Percentiles rank a stretch among this genome's conserved stretches.
Evolutionary conservation across 2,329 filamentous ascomycete species (phyloP).

Genomic region (Calonectria honghensis): DNA sequence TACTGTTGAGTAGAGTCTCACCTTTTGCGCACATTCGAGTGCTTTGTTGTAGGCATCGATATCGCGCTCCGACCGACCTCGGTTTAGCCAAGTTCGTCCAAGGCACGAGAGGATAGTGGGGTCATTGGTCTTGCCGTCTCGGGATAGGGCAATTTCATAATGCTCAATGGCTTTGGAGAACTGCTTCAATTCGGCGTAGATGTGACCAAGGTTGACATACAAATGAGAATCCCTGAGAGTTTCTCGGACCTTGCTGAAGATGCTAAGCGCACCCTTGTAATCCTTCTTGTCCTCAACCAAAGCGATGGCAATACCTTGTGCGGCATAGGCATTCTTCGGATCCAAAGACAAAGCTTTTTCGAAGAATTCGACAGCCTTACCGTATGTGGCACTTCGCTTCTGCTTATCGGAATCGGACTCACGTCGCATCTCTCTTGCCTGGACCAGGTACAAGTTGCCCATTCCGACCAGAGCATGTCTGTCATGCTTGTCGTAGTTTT

Average conservation of each 20-base stretch:
- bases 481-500: constrained; percentile 97
- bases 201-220: constrained; percentile 94
- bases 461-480: constrained; percentile 97
- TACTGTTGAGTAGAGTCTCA: constrained; percentile 57
- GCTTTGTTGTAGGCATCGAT: constrained; percentile 75
- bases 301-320: constrained; percentile 95
- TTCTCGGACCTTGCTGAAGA: constrained; percentile 93
- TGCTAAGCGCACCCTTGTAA: constrained; percentile 85
- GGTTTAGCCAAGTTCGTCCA: constrained; percentile 90
- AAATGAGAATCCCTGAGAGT: constrained; percentile 92
- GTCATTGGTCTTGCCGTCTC: constrained; percentile 84
- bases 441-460: constrained; percentile 92
- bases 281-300: constrained; percentile 97
- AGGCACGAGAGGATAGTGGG: constrained; percentile 88
- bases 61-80: constrained; percentile 79
- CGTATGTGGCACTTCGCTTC: constrained; percentile 90
- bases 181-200: constrained; percentile 92
- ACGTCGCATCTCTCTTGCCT: constrained; percentile 94
- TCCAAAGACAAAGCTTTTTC: constrained; percentile 98
- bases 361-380: constrained; percentile 97
- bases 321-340: constrained; percentile 95
- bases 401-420: constrained; percentile 93
- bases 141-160: constrained; percentile 90
- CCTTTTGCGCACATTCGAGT: constrained; percentile 78
- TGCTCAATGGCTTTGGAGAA: constrained; percentile 94